Evolutionary conservation across 78 protist genomes (phyloP).

Genomic region (Bodo saltans): DNA sequence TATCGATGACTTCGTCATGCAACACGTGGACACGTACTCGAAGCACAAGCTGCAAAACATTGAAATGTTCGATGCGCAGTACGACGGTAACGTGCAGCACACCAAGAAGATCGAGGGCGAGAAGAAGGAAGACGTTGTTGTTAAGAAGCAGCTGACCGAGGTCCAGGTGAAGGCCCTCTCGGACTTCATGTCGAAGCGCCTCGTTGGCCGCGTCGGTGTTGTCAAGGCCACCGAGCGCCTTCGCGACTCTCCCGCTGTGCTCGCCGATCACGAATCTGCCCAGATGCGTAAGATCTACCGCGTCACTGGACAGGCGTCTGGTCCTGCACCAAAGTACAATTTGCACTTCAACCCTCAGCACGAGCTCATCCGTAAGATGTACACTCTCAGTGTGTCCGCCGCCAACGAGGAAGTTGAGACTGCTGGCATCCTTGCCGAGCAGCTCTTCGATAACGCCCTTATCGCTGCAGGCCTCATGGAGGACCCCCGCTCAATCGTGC

Average conservation of each 20-base stretch:
- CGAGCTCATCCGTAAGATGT: constrained; percentile 56
- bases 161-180: not conserved
- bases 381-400: not conserved
- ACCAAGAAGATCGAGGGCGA: not conserved
- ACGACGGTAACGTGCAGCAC: not conserved
- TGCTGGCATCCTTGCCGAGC: constrained; percentile 59
- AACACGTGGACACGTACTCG: constrained; percentile 40
- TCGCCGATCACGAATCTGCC: constrained; percentile 36
- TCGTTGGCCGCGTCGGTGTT: not conserved
- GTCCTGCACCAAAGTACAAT: constrained; percentile 22
- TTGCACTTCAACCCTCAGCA: constrained; percentile 78
- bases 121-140: not conserved
- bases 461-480: constrained; percentile 82
- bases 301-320: not conserved
- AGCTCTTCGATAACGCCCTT: constrained; percentile 78
- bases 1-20: constrained; percentile 77
- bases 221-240: constrained; percentile 31
- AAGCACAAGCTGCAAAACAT: constrained; percentile 54
- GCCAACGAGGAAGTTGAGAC: constrained; percentile 6
- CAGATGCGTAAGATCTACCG: constrained; percentile 59
- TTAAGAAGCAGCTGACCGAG: constrained; percentile 1
- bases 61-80: constrained; percentile 48
- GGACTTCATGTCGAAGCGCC: not conserved
- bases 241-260: constrained; percentile 26
- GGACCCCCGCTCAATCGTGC: constrained; percentile 55